Conservation (phyloP, 1,284 basidiomycete genomes). For the Ganoderma sinense region DNA sequence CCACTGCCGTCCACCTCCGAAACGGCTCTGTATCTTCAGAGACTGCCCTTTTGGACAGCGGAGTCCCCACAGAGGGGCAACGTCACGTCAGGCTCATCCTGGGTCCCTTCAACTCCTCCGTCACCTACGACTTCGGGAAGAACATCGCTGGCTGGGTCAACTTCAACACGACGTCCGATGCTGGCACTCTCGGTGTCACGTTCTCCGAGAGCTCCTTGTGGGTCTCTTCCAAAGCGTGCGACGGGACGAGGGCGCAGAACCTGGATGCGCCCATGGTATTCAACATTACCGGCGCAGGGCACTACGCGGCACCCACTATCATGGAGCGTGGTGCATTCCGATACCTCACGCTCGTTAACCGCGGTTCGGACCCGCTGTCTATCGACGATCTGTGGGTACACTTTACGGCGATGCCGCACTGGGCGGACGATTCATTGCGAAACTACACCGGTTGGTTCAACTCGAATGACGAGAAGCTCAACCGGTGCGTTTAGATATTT, state of each 20-base stretch:
- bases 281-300: slow-evolving; percentile 17
- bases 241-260: slow-evolving; percentile 20
- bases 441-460: slow-evolving; percentile 31
- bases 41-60: slow-evolving; percentile 6
- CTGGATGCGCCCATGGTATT: slow-evolving; percentile 26
- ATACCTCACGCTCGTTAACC: slow-evolving; percentile 28
- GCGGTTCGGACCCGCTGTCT: slow-evolving; percentile 8
- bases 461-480: too few species aligned
- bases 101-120: slow-evolving; percentile 19
- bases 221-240: slow-evolving; percentile 22
- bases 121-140: slow-evolving; percentile 31
- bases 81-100: slow-evolving; percentile 18
- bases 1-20: slow-evolving; percentile 17
- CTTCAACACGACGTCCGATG: slow-evolving; percentile 17
- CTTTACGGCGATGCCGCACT: slow-evolving; percentile 30
- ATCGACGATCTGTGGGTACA: slow-evolving; percentile 27
- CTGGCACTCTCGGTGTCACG: slow-evolving; percentile 24
- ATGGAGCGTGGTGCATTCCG: slow-evolving; percentile 30
- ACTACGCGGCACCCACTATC: slow-evolving; percentile 17
- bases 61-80: background rate
- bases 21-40: slow-evolving; percentile 17
- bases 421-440: slow-evolving; percentile 23
- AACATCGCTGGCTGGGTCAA: slow-evolving; percentile 29
- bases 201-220: slow-evolving; percentile 32
- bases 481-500: slow-evolving; percentile 19